These are phyloP conservation scores for Tephrocybe rancida DNA, from an alignment of 768 basidiomycete species.

Conservation along the genomic window DNA sequence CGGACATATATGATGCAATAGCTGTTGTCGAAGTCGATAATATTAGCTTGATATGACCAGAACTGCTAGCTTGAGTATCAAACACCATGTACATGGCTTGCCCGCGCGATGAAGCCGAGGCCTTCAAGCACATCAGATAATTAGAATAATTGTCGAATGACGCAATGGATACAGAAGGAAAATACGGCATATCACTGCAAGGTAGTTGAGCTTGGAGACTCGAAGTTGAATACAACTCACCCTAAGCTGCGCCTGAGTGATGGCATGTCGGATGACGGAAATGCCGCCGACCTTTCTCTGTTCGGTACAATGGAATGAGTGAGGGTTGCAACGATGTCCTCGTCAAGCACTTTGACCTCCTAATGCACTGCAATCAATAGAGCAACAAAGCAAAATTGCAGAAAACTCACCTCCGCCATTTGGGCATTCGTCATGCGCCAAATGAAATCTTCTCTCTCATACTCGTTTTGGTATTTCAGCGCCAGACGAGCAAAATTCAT, in stretches of 20 bases:
- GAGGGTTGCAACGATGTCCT: too few species aligned
- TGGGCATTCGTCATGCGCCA: background rate
- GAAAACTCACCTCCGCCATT: background rate
- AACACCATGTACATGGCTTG: background rate
- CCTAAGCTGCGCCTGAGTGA: background rate
- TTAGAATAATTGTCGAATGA: conserved; percentile 3
- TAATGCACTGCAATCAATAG: too few species aligned
- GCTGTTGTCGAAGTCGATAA: background rate
- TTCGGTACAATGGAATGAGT: too few species aligned
- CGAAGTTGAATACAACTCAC: background rate
- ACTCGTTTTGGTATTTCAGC: background rate
- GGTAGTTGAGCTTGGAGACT: background rate
- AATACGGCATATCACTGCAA: conserved; percentile 1
- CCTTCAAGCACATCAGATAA: background rate
- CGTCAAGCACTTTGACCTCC: too few species aligned
- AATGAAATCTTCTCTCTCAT: background rate
- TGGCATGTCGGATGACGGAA: background rate
- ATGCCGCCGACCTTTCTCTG: too few species aligned
- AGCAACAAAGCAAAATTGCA: background rate
- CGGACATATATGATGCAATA: background rate
- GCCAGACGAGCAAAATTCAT: conserved; percentile 4
- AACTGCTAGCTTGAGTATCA: conserved; percentile 1
- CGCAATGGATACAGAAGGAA: background rate
- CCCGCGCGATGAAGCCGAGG: background rate
- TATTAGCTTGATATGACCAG: background rate